Conservation (phyloP, 1,284 basidiomycete species). For the Abortiporus biennis region DNA sequence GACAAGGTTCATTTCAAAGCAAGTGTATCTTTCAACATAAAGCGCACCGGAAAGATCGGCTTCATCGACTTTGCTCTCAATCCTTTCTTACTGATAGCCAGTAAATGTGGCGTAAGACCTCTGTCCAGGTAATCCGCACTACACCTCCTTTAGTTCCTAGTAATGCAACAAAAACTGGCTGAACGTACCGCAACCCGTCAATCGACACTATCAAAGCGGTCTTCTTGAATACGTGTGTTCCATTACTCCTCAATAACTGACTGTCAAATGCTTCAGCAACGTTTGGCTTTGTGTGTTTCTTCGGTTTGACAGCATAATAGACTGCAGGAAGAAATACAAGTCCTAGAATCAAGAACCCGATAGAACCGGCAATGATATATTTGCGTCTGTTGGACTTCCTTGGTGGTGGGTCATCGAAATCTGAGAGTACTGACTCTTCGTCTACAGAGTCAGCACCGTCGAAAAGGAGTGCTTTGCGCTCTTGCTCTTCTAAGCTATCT, state of each 20-base stretch:
- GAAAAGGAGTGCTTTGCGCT: too few relatives aligned
- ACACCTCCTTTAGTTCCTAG: conserved; percentile 1
- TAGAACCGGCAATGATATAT: too few relatives aligned
- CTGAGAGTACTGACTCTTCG: too few relatives aligned
- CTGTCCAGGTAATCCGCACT: conserved; percentile 83
- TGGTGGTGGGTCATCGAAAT: too few relatives aligned
- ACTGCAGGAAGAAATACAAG: too few relatives aligned
- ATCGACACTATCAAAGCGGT: conserved; percentile 85
- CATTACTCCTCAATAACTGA: conserved; percentile 50
- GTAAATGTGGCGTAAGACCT: conserved; percentile 73
- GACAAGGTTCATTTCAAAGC: conserved; percentile 2
- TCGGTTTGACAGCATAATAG: too few relatives aligned
- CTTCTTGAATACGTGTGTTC: conserved; percentile 71
- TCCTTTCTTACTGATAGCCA: conserved; percentile 74
- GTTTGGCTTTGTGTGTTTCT: too few relatives aligned
- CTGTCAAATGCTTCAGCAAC: too few relatives aligned
- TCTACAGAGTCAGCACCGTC: too few relatives aligned
- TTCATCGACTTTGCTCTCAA: conserved; percentile 81
- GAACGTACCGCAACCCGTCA: conserved; percentile 70
- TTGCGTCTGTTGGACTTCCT: too few relatives aligned
- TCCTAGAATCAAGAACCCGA: too few relatives aligned
- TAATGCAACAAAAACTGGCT: neutral
- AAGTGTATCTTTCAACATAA: neutral
- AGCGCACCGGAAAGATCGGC: conserved; percentile 78
- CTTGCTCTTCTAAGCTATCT: too few relatives aligned